Evolutionary conservation across 176 grass and related monocot species (phyloP).

Genomic region (Ensete glaucum): DNA sequence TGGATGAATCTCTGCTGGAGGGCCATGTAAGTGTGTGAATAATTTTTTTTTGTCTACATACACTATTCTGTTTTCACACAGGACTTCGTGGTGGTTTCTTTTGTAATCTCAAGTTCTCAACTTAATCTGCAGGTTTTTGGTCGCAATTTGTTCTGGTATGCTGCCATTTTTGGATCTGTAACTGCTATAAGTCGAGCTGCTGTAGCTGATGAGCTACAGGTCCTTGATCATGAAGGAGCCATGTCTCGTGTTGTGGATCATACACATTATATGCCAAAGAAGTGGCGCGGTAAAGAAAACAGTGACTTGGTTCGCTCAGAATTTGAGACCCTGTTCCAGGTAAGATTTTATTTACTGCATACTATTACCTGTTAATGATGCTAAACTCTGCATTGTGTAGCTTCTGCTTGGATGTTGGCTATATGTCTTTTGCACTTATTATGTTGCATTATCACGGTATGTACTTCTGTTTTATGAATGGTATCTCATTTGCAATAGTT

Average conservation of each 20-base stretch:
- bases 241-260: constrained; percentile 76
- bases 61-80: too few species aligned
- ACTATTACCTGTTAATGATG: too few species aligned
- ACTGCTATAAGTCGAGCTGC: constrained; percentile 86
- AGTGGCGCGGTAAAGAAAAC: constrained; percentile 81
- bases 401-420: too few species aligned
- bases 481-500: too few species aligned
- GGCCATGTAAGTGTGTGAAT: constrained; percentile 52
- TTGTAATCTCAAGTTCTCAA: too few species aligned
- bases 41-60: too few species aligned
- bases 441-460: too few species aligned
- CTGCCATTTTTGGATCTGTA: constrained; percentile 92
- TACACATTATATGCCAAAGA: constrained; percentile 94
- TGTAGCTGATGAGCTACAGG: constrained; percentile 89
- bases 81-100: too few species aligned
- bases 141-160: constrained; percentile 95
- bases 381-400: too few species aligned
- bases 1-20: constrained; percentile 87
- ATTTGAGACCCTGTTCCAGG: constrained; percentile 88
- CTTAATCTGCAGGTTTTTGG: constrained; percentile 26
- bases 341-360: constrained; percentile 9
- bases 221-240: constrained; percentile 80
- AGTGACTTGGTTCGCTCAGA: constrained; percentile 66
- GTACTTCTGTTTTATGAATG: too few species aligned
- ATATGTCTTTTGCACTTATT: too few species aligned